phyloP scores from a whole-genome alignment of 805 yeast species.

The Wickerhamomyces subpelliculosus region DNA sequence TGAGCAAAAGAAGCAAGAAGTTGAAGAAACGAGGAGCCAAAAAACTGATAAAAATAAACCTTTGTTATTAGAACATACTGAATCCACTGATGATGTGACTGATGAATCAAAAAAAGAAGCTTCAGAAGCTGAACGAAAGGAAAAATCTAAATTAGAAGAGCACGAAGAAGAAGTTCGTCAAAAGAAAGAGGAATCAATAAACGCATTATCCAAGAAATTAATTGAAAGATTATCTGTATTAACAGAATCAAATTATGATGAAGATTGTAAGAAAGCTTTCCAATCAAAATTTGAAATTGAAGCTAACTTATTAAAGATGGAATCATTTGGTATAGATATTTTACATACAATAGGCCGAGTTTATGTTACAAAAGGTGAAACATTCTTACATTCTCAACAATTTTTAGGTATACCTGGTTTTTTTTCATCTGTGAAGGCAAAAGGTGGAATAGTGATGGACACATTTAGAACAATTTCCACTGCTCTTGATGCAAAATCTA shows the following conservation, averaged over 20 bases:
- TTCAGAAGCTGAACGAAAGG: conserved; percentile 19
- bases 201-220: conserved; percentile 53
- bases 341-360: conserved; percentile 69
- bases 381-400: conserved; percentile 58
- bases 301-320: conserved; percentile 76
- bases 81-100: background rate
- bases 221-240: conserved; percentile 44
- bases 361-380: conserved; percentile 57
- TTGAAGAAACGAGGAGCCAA: background rate
- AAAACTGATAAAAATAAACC: conserved; percentile 1
- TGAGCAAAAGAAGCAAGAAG: too few relatives aligned
- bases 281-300: conserved; percentile 63
- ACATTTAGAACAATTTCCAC: conserved; percentile 64
- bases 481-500: conserved; percentile 73
- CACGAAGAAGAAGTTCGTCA: conserved; percentile 71
- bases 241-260: conserved; percentile 57
- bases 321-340: conserved; percentile 79
- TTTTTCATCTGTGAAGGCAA: conserved; percentile 65
- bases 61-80: conserved; percentile 4
- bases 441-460: conserved; percentile 66
- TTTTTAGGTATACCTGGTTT: conserved; percentile 65
- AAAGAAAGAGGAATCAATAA: conserved; percentile 60
- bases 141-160: conserved; percentile 43
- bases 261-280: conserved; percentile 58
- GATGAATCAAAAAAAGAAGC: conserved; percentile 15